Conservation (phyloP, 371 early-diverging fungal species). For the Mucor velutinosus region DNA sequence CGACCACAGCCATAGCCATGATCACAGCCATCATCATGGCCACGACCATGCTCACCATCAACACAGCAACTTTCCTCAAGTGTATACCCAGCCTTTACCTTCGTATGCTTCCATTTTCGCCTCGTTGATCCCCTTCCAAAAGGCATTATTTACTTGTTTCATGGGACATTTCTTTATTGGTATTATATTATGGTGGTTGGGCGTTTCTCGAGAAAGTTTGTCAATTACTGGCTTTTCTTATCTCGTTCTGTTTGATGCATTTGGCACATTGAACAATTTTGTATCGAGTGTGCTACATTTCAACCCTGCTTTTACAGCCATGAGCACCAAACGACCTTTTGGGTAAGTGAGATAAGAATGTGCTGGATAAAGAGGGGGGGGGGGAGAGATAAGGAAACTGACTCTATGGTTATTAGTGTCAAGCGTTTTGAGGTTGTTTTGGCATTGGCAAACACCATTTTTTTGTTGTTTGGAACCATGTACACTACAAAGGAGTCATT, state of each 20-base stretch:
- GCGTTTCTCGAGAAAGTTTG: slow-evolving; percentile 50
- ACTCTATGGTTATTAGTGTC: slow-evolving; percentile 33
- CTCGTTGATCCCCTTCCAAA: slow-evolving; percentile 52
- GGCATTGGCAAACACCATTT: slow-evolving; percentile 53
- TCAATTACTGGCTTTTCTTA: slow-evolving; percentile 52
- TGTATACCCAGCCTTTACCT: slow-evolving; percentile 27
- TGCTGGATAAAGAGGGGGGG: too few species aligned
- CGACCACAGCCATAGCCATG: slow-evolving; percentile 9
- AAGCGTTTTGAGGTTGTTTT: slow-evolving; percentile 53
- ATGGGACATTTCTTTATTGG: slow-evolving; percentile 48
- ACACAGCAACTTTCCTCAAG: slow-evolving; percentile 29
- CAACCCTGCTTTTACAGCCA: slow-evolving; percentile 36
- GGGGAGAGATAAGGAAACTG: too few species aligned
- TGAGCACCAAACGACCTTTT: slow-evolving; percentile 51
- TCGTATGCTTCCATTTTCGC: slow-evolving; percentile 38
- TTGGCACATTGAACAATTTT: slow-evolving; percentile 52
- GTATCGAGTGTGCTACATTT: slow-evolving; percentile 48
- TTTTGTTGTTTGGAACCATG: slow-evolving; percentile 59
- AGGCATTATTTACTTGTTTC: slow-evolving; percentile 64
- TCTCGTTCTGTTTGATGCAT: slow-evolving; percentile 53
- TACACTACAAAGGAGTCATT: slow-evolving; percentile 58
- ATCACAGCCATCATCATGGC: slow-evolving; percentile 6
- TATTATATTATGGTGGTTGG: slow-evolving; percentile 50
- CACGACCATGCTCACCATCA: slow-evolving; percentile 22
- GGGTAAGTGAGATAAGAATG: too few species aligned